Conservation (phyloP, 208 protist species). For the Wallacemonas rigidus region DNA sequence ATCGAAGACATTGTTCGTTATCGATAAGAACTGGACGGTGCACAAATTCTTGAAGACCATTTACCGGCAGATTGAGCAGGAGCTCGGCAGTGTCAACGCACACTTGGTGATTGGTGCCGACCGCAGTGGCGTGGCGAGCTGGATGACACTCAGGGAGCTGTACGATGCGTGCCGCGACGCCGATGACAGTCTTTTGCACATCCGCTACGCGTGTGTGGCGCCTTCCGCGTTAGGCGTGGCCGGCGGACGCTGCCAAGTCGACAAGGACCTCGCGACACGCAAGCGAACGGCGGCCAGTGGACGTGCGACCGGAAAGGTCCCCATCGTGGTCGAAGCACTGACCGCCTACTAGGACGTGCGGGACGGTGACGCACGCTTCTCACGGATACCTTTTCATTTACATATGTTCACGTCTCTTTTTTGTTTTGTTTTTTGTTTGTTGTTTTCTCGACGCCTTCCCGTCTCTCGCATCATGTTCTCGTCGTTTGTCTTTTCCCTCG, state of each 20-base stretch:
- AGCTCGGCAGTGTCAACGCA: constrained; percentile 10
- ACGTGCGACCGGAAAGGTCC: background rate
- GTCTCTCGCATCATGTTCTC: background rate
- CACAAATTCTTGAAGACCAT: constrained; percentile 15
- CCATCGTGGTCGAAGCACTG: constrained; percentile 10
- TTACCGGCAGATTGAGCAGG: constrained; percentile 1
- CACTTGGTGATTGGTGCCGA: constrained; percentile 7
- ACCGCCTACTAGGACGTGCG: background rate
- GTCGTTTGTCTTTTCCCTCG: background rate
- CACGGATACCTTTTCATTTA: background rate
- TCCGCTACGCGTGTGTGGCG: background rate
- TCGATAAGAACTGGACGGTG: background rate
- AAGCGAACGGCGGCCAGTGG: background rate
- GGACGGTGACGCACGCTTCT: background rate
- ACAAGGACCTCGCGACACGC: background rate
- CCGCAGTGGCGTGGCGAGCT: background rate
- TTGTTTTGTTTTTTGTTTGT: background rate
- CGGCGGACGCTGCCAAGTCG: background rate
- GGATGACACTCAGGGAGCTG: background rate
- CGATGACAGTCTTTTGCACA: constrained; percentile 3
- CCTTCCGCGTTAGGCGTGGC: background rate
- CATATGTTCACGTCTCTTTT: constrained; percentile 4
- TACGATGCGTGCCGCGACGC: constrained; percentile 4
- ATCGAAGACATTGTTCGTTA: background rate
- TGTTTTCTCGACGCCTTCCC: background rate